These are phyloP conservation scores for Boletus bicolor DNA, from an alignment of 768 basidiomycete genomes.

Conservation along the genomic window DNA sequence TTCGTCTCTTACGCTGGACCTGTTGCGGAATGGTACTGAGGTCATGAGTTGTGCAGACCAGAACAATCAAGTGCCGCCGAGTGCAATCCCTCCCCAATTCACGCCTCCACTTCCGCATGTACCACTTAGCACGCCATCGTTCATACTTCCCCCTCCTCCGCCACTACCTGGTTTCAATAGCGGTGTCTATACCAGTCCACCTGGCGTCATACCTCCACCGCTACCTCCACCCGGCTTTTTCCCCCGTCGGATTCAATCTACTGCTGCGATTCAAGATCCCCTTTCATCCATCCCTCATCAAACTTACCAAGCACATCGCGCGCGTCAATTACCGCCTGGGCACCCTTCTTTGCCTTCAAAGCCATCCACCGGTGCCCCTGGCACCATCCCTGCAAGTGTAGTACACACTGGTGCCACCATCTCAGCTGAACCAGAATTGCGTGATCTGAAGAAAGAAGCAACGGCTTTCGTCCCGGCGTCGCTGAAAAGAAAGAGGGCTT, in stretches of 20 bases:
- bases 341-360: slow-evolving; percentile 47
- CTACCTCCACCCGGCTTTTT: slow-evolving; percentile 67
- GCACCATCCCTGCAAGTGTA: slow-evolving; percentile 43
- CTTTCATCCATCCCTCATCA: slow-evolving; percentile 72
- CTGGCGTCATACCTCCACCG: slow-evolving; percentile 27
- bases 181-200: slow-evolving; percentile 5
- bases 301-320: slow-evolving; percentile 74
- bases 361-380: slow-evolving; percentile 27
- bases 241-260: slow-evolving; percentile 49
- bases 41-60: slow-evolving; percentile 3
- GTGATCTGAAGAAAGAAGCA: slow-evolving; percentile 93
- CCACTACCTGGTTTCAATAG: slow-evolving; percentile 12
- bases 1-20: slow-evolving; percentile 10
- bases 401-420: slow-evolving; percentile 60
- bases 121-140: slow-evolving; percentile 19
- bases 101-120: slow-evolving; percentile 23
- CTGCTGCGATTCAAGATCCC: slow-evolving; percentile 67
- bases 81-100: slow-evolving; percentile 9
- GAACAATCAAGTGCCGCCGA: slow-evolving; percentile 1
- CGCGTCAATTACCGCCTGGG: slow-evolving; percentile 35
- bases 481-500: slow-evolving; percentile 69
- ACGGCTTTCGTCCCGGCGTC: slow-evolving; percentile 86
- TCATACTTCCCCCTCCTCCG: slow-evolving; percentile 17
- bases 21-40: neutral
- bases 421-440: slow-evolving; percentile 80